These are phyloP conservation scores for Pleurotus pulmonarius DNA, from an alignment of 768 basidiomycete genomes.

Conservation along the genomic window DNA sequence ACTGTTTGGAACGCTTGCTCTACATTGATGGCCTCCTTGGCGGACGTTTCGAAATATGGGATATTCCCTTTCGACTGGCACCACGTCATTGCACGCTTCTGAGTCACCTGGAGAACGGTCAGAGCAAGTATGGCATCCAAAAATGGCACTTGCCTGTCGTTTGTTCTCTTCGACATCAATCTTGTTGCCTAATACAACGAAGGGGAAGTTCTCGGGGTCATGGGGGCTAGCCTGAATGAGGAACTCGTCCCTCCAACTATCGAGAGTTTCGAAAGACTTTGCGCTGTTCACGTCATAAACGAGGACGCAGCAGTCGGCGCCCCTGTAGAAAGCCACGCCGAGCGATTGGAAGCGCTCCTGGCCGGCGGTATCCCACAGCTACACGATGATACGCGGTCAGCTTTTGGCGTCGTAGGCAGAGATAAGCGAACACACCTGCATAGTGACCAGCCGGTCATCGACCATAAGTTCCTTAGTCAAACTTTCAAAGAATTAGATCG, in stretches of 20 bases:
- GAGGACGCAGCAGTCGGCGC: constrained; percentile 97
- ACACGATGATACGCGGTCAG: background rate
- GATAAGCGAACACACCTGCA: constrained; percentile 68
- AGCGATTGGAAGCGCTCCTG: constrained; percentile 99
- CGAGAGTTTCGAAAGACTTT: constrained; percentile 97
- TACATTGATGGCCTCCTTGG: constrained; percentile 99
- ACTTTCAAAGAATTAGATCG: constrained; percentile 35
- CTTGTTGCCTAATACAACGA: constrained; percentile 99
- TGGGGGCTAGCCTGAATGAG: constrained; percentile 98
- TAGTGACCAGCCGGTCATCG: constrained; percentile 95
- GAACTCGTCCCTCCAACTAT: constrained; percentile 99
- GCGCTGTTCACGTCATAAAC: constrained; percentile 99
- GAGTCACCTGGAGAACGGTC: constrained; percentile 68
- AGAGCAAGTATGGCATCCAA: background rate
- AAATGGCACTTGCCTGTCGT: constrained; percentile 66
- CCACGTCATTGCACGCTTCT: constrained; percentile 99
- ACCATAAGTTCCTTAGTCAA: constrained; percentile 99
- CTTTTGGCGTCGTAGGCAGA: constrained; percentile 6
- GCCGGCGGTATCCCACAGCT: constrained; percentile 99
- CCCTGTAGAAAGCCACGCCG: constrained; percentile 98
- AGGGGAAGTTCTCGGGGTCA: constrained; percentile 99
- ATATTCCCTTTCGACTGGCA: constrained; percentile 99
- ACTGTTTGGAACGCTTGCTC: constrained; percentile 99
- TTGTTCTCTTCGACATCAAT: constrained; percentile 99
- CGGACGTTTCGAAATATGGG: constrained; percentile 99